Evolutionary conservation across 768 basidiomycete genomes (phyloP).

Genomic region (Daedalea quercina): DNA sequence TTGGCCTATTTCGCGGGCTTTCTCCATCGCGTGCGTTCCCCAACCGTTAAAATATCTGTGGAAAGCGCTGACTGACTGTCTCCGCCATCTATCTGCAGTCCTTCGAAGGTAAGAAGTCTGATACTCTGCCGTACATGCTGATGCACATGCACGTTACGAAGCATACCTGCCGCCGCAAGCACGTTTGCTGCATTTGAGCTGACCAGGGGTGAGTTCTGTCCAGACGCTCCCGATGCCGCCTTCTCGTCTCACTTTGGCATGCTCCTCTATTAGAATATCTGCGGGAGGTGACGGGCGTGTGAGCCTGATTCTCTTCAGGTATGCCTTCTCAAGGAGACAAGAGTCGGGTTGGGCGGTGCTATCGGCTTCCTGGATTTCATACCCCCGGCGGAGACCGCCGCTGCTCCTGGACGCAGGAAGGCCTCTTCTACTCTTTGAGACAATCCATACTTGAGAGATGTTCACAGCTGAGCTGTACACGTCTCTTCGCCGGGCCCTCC

Average conservation of each 20-base stretch:
- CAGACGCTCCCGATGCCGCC: not conserved
- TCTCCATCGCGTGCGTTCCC: slow-evolving; percentile 63
- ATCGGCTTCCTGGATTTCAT: no score
- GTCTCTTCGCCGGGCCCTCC: no score
- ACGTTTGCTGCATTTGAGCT: slow-evolving; percentile 90
- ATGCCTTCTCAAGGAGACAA: no score
- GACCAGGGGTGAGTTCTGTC: slow-evolving; percentile 50
- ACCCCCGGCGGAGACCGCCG: no score
- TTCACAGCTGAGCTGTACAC: no score
- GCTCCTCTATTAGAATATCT: slow-evolving; percentile 22
- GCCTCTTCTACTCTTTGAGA: no score
- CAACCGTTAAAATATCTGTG: not conserved
- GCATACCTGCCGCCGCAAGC: slow-evolving; percentile 86
- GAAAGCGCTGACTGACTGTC: not conserved
- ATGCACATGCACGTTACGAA: slow-evolving; percentile 22
- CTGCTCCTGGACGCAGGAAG: no score
- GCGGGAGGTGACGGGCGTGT: slow-evolving; percentile 24
- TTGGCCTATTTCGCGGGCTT: slow-evolving; percentile 66
- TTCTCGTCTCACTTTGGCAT: not conserved
- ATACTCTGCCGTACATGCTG: not conserved
- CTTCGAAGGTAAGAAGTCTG: slow-evolving; percentile 45
- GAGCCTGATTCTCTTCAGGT: not conserved
- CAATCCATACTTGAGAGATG: no score
- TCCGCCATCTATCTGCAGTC: slow-evolving; percentile 31
- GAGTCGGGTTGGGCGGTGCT: no score